Conservation (phyloP, 2,329 filamentous ascomycete species). For the Catunica adiposa region DNA sequence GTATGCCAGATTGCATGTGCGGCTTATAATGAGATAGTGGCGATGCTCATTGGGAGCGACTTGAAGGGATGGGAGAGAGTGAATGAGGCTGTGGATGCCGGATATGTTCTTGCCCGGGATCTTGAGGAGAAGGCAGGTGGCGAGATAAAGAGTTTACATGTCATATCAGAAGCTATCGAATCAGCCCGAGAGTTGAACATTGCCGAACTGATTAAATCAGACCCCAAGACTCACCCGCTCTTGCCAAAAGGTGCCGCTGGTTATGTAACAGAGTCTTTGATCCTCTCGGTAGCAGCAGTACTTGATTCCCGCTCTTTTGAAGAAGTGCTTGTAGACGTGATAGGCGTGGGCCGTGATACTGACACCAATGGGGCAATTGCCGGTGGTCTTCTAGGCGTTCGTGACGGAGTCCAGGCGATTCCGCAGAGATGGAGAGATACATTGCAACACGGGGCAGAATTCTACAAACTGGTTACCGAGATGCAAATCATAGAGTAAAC, state of each 20-base stretch:
- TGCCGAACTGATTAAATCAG: not conserved
- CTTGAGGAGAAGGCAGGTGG: slow-evolving; percentile 16
- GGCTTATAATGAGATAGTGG: slow-evolving; percentile 26
- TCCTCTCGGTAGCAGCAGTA: slow-evolving; percentile 15
- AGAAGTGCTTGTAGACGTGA: slow-evolving; percentile 30
- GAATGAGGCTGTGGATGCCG: slow-evolving; percentile 20
- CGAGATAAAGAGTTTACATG: not conserved
- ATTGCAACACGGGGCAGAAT: slow-evolving; percentile 27
- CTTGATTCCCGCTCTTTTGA: slow-evolving; percentile 16
- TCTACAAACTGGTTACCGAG: slow-evolving; percentile 16
- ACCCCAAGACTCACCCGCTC: not conserved
- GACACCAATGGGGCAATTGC: slow-evolving; percentile 32
- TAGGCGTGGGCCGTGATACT: slow-evolving; percentile 28
- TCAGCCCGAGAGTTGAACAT: not conserved
- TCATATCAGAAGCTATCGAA: not conserved
- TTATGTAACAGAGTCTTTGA: slow-evolving; percentile 16
- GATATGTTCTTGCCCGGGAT: slow-evolving; percentile 16
- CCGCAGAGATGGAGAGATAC: slow-evolving; percentile 25
- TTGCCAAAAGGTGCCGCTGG: not conserved
- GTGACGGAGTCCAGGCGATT: slow-evolving; percentile 27
- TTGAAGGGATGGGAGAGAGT: slow-evolving; percentile 18
- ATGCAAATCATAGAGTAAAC: not conserved
- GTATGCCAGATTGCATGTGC: slow-evolving; percentile 24
- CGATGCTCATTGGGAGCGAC: slow-evolving; percentile 11
- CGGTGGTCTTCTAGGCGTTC: slow-evolving; percentile 28